Evolutionary conservation across 345 rosid species (phyloP).

Genomic region (Camelina sativa): DNA sequence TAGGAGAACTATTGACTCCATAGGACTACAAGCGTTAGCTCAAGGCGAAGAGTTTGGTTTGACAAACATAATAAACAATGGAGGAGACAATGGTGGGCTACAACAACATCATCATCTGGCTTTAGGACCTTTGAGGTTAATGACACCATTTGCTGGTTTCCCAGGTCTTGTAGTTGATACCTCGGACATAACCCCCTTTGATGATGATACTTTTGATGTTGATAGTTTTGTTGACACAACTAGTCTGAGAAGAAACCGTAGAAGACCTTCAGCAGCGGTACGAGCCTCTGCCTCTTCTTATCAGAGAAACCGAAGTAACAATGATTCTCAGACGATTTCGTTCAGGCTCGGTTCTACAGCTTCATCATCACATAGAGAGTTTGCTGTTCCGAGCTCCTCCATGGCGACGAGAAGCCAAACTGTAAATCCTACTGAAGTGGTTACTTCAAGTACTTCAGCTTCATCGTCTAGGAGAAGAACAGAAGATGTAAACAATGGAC

Average conservation of each 20-base stretch:
- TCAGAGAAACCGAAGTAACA: conserved; percentile 38
- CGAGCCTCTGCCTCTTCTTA: conserved; percentile 1
- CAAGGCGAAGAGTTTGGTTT: conserved; percentile 41
- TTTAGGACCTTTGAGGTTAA: conserved; percentile 41
- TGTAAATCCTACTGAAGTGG: conserved; percentile 44
- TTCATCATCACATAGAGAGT: conserved; percentile 30
- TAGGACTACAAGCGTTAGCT: conserved; percentile 39
- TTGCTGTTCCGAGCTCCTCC: conserved; percentile 30
- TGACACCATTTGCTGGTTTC: conserved; percentile 45
- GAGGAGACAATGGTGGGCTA: conserved; percentile 10
- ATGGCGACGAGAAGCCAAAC: conserved; percentile 36
- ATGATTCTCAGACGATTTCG: conserved; percentile 37
- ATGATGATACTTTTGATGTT: conserved; percentile 43
- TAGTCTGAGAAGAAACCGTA: conserved; percentile 42
- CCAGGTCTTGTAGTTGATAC: conserved; percentile 52
- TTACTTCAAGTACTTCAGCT: conserved; percentile 47
- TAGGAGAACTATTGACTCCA: conserved; percentile 46
- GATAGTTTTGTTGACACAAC: conserved; percentile 46
- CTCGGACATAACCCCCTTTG: conserved; percentile 35
- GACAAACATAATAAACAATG: conserved; percentile 34
- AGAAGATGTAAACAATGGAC: conserved; percentile 50
- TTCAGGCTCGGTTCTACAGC: conserved; percentile 17
- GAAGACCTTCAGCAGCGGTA: conserved; percentile 37
- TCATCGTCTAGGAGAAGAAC: conserved; percentile 58
- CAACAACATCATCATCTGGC: conserved; percentile 23